Conservation (phyloP, 352 stramenopile genomes). For the Globisporangium barbulae region DNA sequence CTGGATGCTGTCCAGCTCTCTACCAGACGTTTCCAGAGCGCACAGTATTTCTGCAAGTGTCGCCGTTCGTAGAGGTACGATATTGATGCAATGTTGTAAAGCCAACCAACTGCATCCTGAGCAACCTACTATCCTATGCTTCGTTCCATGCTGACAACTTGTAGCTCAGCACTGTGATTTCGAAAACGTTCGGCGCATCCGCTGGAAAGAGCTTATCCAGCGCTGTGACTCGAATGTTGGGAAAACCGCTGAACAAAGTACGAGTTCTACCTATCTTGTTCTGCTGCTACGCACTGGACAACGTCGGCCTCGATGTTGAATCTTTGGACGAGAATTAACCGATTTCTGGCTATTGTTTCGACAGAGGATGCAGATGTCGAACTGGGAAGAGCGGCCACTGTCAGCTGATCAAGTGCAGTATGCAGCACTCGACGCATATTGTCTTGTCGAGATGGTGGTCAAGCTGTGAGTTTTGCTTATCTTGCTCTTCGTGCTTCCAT, state of each 20-base stretch:
- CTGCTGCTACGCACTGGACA: too few species aligned
- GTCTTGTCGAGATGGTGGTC: constrained; percentile 49
- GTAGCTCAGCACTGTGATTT: constrained; percentile 30
- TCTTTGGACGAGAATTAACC: background rate
- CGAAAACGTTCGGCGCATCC: constrained; percentile 22
- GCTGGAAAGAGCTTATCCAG: constrained; percentile 47
- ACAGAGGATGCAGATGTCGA: constrained; percentile 64
- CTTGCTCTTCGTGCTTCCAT: background rate
- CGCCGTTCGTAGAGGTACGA: constrained; percentile 43
- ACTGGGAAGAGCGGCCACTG: constrained; percentile 61
- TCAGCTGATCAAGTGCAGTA: constrained; percentile 47
- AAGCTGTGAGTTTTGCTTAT: constrained; percentile 33
- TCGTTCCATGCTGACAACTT: constrained; percentile 8
- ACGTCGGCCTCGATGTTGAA: too few species aligned
- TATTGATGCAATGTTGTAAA: too few species aligned
- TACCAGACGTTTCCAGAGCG: constrained; percentile 65
- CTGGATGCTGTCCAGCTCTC: constrained; percentile 28
- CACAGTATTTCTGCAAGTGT: constrained; percentile 29
- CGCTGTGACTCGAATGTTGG: constrained; percentile 33
- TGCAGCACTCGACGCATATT: constrained; percentile 60
- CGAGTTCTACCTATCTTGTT: background rate
- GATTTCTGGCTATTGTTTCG: background rate
- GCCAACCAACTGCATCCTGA: background rate
- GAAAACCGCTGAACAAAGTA: constrained; percentile 67
- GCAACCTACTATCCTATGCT: background rate